Evolutionary conservation across 345 rosid genomes (phyloP), one percentile per base, ranked within the genome.

Genomic region (Populus davidiana): DNA sequence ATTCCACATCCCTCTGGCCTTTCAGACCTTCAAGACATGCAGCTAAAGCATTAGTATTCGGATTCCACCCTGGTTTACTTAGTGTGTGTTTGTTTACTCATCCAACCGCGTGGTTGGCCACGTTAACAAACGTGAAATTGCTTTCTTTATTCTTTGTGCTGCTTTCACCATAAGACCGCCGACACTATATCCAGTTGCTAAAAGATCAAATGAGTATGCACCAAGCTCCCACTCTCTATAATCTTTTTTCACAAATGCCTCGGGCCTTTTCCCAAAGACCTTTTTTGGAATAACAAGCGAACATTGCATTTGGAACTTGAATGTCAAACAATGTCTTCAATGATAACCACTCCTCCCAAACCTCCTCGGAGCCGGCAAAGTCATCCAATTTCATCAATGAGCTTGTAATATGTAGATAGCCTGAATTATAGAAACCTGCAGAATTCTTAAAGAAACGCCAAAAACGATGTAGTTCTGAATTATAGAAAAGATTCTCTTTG

Each of bases 81-180:
- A 1, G 31, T 29, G 31, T 29, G 35, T 33, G 35, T 4, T 33
- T 33, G 35, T 33, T 33, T 3, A 33, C 35, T 4, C 35, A 33
- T 4, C 36, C 36, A 33, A 33, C 36, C 36, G 5, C 36, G 36
- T 33, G 36, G 36, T 33, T 33, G 36, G 36, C 36, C 36, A 33
- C 36, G 36, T 33, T 33, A 33, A 33, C 36, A 33, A 33, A 33
- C 36, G 4, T n/a, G 41, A 29, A 20, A 33, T 74, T 29, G 73
- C 73, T 35, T 74, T 78, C 79, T 78, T 78, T 72, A 81, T 13
- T 41, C 69, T 65, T 70, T 81, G 79, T 49, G 47, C 27, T 35
- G 81, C 81, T 49, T 75, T 78, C 4, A 38, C 49, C 61, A 66
- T 78, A 23, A 74, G 76, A 43, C 47, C 67, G 27, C 27, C 47